Conservation (phyloP, 164 flowering plant species). For the Vitis rupestris region DNA sequence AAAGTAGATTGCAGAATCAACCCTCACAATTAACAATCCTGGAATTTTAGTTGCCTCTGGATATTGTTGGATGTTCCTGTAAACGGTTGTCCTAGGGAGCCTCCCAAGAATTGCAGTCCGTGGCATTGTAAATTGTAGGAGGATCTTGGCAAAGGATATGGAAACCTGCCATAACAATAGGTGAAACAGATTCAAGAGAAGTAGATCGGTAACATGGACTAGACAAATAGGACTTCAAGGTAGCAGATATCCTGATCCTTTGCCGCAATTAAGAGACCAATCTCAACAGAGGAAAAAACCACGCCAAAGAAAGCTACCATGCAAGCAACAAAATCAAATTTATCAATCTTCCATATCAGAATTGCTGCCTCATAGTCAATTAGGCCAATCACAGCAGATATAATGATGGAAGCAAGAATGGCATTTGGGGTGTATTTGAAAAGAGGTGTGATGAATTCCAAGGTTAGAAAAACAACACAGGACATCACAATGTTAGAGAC, state of each 20-base stretch:
- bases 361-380: constrained; percentile 64
- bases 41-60: constrained; percentile 68
- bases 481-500: constrained; percentile 94
- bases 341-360: constrained; percentile 86
- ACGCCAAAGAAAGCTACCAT: constrained; percentile 95
- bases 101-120: constrained; percentile 71
- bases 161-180: constrained; percentile 42
- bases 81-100: constrained; percentile 58
- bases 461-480: constrained; percentile 63
- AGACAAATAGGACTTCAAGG: neutral
- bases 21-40: constrained; percentile 61
- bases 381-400: constrained; percentile 73
- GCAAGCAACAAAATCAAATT: constrained; percentile 87
- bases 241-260: constrained; percentile 8
- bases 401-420: constrained; percentile 84
- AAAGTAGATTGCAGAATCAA: constrained; percentile 85
- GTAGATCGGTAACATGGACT: neutral
- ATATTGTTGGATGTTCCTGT: constrained; percentile 72
- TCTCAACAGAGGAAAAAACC: constrained; percentile 72
- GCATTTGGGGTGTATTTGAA: constrained; percentile 94
- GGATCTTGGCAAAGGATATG: constrained; percentile 77
- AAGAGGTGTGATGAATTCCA: constrained; percentile 74
- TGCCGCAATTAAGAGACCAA: constrained; percentile 88
- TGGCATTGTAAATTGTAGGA: constrained; percentile 82
- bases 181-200: neutral